These are phyloP conservation scores for Pseudocercospora ulei DNA, from an alignment of 2,329 filamentous ascomycete genomes.

Conservation along the genomic window DNA sequence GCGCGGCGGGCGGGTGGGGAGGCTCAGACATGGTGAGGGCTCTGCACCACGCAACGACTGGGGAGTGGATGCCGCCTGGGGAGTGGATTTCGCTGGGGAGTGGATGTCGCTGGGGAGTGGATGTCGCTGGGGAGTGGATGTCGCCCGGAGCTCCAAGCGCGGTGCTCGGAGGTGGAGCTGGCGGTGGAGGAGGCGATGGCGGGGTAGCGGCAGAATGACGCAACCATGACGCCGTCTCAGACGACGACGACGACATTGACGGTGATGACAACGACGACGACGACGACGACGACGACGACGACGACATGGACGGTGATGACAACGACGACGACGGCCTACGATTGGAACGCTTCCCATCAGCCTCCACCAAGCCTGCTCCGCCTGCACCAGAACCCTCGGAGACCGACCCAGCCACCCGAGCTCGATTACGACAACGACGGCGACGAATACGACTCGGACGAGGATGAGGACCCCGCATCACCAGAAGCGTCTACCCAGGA, in stretches of 20 bases:
- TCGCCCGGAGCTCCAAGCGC: too few species aligned
- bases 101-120: too few species aligned
- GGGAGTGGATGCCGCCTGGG: too few species aligned
- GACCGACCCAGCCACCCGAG: slow-evolving; percentile 17
- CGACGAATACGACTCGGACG: slow-evolving; percentile 26
- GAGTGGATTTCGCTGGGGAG: too few species aligned
- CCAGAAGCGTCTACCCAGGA: slow-evolving; percentile 27
- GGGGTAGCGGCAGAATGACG: slow-evolving; percentile 11
- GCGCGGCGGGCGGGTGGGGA: too few species aligned
- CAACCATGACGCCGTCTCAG: slow-evolving; percentile 21
- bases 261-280: too few species aligned
- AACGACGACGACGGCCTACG: slow-evolving; percentile 26
- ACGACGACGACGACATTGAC: slow-evolving; percentile 20
- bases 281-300: slow-evolving; percentile 20
- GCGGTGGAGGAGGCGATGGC: not conserved
- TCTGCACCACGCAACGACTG: too few species aligned
- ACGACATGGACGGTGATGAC: slow-evolving; percentile 24
- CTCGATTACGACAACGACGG: slow-evolving; percentile 24
- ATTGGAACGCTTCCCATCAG: slow-evolving; percentile 29
- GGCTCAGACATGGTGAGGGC: too few species aligned
- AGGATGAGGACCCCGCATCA: slow-evolving; percentile 27
- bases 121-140: too few species aligned
- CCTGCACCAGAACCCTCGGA: slow-evolving; percentile 17
- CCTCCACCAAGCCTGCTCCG: slow-evolving; percentile 14
- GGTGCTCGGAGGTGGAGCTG: too few species aligned